Evolutionary conservation across 257 asterid genomes (phyloP), one percentile per base, ranked within the genome.

Genomic region (Haberlea rhodopensis): DNA sequence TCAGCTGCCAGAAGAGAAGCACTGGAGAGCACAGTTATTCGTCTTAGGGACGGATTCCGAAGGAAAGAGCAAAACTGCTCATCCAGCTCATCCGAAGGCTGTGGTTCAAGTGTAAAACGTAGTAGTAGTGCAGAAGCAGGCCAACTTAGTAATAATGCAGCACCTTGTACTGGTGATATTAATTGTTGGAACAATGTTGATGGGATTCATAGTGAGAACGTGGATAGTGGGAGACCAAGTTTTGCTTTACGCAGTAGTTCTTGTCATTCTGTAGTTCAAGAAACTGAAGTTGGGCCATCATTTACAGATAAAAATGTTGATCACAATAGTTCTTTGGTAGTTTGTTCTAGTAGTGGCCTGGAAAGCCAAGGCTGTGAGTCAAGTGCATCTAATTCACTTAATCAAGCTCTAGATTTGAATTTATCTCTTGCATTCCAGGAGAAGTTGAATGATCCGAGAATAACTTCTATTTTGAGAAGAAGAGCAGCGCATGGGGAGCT

Each of bases 111-210:
- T 79, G 84, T 94, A 64, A 94, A 94, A 76, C 95, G 97, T 28
- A 94, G 96, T 78, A 90, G 99, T 75, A 90, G 99, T 86, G 97
- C 99, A 46, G 97, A 94, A 76, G 96, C 91, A 65, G 97, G 95
- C 52, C 86, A 94, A 71, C 94, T 94, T 68, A 85, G 86, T 72
- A 79, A 77, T 65, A 79, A 75, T 71, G 69, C 87, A 63, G 87
- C 78, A 71, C 95, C 94, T 54, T 74, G 83, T 72, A 73, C 90
- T 8, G 83, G 94, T 70, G 96, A 92, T 76, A 70, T 75, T 67
- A 78, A 73, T 73, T 81, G 84, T 79, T 92, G 97, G 97, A 87
- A 79, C 80, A 90, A 78, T 49, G 85, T 73, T 32, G 99, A 94
- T 80, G 99, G 96, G 53, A 79, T 76, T 70, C 89, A 85, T 67